Evolutionary conservation across 805 yeast species (phyloP).

Genomic region (Saturnispora besseyi): DNA sequence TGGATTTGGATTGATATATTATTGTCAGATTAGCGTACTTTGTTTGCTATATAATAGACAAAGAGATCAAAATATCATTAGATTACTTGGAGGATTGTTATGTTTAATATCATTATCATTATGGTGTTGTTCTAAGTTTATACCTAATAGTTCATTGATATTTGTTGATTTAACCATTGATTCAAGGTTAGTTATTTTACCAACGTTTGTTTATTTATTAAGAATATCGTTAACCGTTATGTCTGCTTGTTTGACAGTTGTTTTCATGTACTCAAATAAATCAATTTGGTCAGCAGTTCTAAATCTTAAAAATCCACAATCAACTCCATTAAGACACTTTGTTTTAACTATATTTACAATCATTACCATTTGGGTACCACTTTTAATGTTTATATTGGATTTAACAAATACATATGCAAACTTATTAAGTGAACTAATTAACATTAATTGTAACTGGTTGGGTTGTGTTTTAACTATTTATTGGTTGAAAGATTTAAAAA

Average conservation of each 20-base stretch:
- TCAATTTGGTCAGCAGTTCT: conserved; percentile 37
- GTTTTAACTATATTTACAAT: conserved; percentile 49
- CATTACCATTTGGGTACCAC: conserved; percentile 48
- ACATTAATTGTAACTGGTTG: conserved; percentile 60
- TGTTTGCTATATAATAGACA: neutral
- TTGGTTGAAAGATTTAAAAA: conserved; percentile 63
- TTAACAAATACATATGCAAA: conserved; percentile 68
- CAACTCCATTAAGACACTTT: conserved; percentile 30
- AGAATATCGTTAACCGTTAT: conserved; percentile 58
- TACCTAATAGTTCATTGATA: neutral
- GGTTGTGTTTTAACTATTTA: conserved; percentile 78
- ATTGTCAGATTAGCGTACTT: neutral
- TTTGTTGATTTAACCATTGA: conserved; percentile 23
- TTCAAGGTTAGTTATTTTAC: conserved; percentile 7
- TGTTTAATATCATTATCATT: neutral
- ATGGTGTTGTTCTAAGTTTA: conserved; percentile 6
- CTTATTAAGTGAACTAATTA: conserved; percentile 64
- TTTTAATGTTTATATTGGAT: conserved; percentile 68
- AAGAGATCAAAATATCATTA: conserved; percentile 2
- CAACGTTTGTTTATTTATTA: conserved; percentile 52
- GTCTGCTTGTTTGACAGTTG: conserved; percentile 3
- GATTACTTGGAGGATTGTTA: neutral
- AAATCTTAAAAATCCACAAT: conserved; percentile 33
- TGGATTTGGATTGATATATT: neutral
- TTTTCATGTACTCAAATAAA: conserved; percentile 39